Conservation (phyloP, 257 asterid genomes). For the Penstemon eatonii region DNA sequence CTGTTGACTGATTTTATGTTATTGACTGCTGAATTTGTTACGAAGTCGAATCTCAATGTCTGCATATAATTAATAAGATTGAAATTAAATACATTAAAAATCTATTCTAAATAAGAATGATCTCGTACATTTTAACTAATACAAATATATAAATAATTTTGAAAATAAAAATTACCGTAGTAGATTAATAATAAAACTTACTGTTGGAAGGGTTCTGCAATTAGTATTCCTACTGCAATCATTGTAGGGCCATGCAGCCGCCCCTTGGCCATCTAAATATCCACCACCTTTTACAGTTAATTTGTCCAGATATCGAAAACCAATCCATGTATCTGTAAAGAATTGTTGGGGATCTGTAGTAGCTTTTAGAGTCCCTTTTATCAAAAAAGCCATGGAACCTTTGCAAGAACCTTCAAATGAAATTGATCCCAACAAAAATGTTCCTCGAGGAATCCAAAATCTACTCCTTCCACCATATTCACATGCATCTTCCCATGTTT, state of each 20-base stretch:
- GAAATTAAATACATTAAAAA: too few relatives aligned
- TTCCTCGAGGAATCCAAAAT: slow-evolving; percentile 50
- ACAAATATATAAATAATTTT: too few relatives aligned
- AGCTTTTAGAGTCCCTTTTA: slow-evolving; percentile 54
- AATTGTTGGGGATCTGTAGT: slow-evolving; percentile 37
- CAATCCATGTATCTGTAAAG: slow-evolving; percentile 59
- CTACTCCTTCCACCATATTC: slow-evolving; percentile 41
- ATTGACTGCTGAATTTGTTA: slow-evolving; percentile 46
- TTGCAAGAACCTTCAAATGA: slow-evolving; percentile 59
- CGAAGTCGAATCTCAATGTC: slow-evolving; percentile 67
- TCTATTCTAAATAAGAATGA: too few relatives aligned
- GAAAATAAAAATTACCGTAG: too few relatives aligned
- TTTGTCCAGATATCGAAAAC: slow-evolving; percentile 46
- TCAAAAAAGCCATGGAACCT: slow-evolving; percentile 32
- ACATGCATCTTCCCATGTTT: slow-evolving; percentile 71
- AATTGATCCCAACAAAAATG: slow-evolving; percentile 39
- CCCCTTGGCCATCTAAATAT: slow-evolving; percentile 71
- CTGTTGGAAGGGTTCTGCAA: slow-evolving; percentile 66
- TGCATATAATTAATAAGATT: slow-evolving; percentile 12
- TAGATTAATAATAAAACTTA: slow-evolving; percentile 27
- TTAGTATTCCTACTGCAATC: slow-evolving; percentile 47
- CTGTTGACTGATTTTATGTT: slow-evolving; percentile 60
- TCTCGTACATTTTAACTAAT: too few relatives aligned
- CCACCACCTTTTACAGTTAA: slow-evolving; percentile 70
- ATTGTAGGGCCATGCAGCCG: slow-evolving; percentile 64